Evolutionary conservation across 2,329 filamentous ascomycete species (phyloP).

Genomic region (Colletotrichum viniferum): DNA sequence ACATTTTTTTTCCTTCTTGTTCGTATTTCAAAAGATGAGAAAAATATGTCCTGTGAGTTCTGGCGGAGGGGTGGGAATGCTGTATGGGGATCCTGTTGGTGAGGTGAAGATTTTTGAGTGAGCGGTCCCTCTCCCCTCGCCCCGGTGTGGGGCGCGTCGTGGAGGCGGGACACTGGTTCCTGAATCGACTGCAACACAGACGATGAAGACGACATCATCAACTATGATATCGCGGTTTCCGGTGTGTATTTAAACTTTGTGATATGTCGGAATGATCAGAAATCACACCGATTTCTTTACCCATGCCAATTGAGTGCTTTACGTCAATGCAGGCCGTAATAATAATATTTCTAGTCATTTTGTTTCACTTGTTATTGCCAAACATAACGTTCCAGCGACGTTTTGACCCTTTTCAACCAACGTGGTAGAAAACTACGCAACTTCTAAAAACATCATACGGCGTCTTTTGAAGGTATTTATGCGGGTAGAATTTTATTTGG

Average conservation of each 20-base stretch:
- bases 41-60: background rate
- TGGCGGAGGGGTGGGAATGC: background rate
- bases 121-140: background rate
- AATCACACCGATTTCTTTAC: background rate
- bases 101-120: conserved; percentile 4
- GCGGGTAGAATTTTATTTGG: background rate
- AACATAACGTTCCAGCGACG: rapidly evolving
- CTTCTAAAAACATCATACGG: background rate
- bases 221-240: background rate
- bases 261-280: background rate
- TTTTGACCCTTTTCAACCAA: background rate
- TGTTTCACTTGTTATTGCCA: background rate
- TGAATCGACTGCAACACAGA: background rate
- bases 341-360: background rate
- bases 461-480: background rate
- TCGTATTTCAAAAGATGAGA: background rate
- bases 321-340: background rate
- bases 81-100: background rate
- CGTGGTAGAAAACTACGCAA: background rate
- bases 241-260: background rate
- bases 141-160: conserved; percentile 8
- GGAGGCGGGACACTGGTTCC: background rate
- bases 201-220: background rate
- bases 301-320: background rate
- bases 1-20: background rate